Base-by-base conservation (phyloP, 2,329 filamentous ascomycete genomes). In the Emmonsia crescens region DNA sequence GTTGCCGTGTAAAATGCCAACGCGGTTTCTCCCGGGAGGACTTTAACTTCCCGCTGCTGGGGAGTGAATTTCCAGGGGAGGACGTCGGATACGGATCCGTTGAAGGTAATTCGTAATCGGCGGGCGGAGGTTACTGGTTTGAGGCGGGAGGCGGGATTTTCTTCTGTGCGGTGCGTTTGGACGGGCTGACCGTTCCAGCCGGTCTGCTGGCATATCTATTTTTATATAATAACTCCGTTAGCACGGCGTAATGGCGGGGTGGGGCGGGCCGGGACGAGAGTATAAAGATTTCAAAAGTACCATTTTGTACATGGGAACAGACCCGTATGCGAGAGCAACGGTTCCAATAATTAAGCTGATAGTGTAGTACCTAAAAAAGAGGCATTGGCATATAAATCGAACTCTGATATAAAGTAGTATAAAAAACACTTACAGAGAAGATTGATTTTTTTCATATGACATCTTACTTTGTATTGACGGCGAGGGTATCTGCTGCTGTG, bases 1-100 rank as follows among this genome's bases (percentile, higher is more conserved):
- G 91, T 96, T 14, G 94, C 94, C 6, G 91, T 99, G 78, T 96
- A 99, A 75, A 99, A 99, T 3, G 95, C 94, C 66, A 99, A 80
- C 4, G 94, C 94, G 2, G 94, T 99, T 80, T 99, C 94, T 66
- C 95, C 95, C 0, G 94, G 95, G 1, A 97, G 81, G 0, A 99
- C 93, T 61, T 91, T 86, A 59, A 99, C 94, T 79, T 99, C 94
- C 62, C 93, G 89, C 79, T 99, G 94, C 76, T 99, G 94, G 1
- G 94, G 94, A 1, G 86, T 86, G 75, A 99, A 99, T 74, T 96
- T 96, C 94, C 94, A 99, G 0, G 93, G 92, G 33, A 99, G 82
- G 0, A 96, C 86, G 73, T 97, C 94, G 1, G 93, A 97, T 1
- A 96, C 92, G 33, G 91, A 95, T 56, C 92, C 89, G 72, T 91